Evolutionary conservation across 1,284 basidiomycete species (phyloP).

Genomic region (Puccinia brachypodii): DNA sequence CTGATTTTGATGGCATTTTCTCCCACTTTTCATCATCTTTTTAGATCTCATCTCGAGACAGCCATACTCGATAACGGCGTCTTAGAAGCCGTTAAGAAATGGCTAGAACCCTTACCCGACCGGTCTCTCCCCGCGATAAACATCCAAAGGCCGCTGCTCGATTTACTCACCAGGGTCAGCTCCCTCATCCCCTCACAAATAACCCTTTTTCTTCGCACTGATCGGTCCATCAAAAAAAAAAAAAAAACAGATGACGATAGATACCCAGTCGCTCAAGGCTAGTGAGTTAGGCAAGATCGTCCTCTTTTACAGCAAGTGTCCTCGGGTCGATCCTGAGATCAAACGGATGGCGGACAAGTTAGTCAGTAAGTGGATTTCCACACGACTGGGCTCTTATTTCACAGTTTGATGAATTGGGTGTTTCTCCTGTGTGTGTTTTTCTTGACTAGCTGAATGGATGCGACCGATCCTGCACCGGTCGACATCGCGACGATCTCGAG

Average conservation of each 20-base stretch:
- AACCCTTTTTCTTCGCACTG: background rate
- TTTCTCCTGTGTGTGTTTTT: background rate
- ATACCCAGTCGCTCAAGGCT: constrained; percentile 85
- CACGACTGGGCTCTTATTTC: background rate
- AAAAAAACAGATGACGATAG: constrained; percentile 82
- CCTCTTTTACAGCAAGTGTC: constrained; percentile 92
- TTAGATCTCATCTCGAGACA: constrained; percentile 75
- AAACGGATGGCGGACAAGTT: constrained; percentile 78
- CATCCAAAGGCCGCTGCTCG: constrained; percentile 90
- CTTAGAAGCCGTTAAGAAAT: constrained; percentile 81
- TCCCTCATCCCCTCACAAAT: background rate
- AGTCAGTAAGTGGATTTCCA: background rate
- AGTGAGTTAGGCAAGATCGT: constrained; percentile 86
- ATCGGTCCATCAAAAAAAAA: background rate
- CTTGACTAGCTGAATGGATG: constrained; percentile 63
- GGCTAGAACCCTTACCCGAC: constrained; percentile 94
- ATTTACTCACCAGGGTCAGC: constrained; percentile 68
- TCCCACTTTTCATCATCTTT: background rate
- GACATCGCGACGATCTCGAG: constrained; percentile 71
- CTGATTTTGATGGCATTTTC: background rate
- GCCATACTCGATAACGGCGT: constrained; percentile 94
- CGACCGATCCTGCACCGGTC: constrained; percentile 91
- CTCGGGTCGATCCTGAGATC: constrained; percentile 79
- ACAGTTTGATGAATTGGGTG: background rate
- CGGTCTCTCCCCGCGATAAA: constrained; percentile 89